Evolutionary conservation across 2,329 filamentous ascomycete genomes (phyloP).

Genomic region (Aquanectria penicillioides): DNA sequence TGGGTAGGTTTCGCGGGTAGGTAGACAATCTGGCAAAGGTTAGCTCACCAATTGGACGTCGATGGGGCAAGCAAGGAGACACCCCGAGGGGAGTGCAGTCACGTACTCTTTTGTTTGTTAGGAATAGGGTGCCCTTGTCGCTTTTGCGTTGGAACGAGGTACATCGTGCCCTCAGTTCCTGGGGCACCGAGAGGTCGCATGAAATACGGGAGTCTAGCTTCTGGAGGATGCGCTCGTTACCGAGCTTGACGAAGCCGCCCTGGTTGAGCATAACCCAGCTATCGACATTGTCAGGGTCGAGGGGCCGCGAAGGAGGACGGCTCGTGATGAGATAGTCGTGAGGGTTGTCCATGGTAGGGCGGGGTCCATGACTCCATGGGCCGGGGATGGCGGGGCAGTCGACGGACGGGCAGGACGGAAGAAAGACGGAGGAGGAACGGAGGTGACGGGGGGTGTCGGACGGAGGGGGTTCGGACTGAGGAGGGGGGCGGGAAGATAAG

Average conservation of each 20-base stretch:
- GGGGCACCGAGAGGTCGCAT: constrained; percentile 77
- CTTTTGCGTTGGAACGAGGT: constrained; percentile 76
- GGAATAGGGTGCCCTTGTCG: constrained; percentile 78
- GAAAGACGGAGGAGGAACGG: constrained; percentile 15
- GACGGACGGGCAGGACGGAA: constrained; percentile 33
- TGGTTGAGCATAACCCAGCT: constrained; percentile 94
- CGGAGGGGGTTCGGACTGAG: constrained; percentile 15
- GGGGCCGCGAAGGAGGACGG: constrained; percentile 45
- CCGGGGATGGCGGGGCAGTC: constrained; percentile 40
- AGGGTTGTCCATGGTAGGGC: constrained; percentile 53
- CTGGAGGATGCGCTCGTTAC: constrained; percentile 83
- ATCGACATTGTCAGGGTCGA: constrained; percentile 64
- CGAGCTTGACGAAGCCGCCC: constrained; percentile 82
- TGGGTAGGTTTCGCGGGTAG: constrained; percentile 77
- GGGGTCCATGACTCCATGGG: constrained; percentile 48
- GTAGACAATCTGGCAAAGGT: constrained; percentile 77
- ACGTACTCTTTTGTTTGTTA: constrained; percentile 84
- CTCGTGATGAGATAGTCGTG: constrained; percentile 53
- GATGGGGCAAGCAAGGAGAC: constrained; percentile 13
- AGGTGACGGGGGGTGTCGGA: constrained; percentile 13
- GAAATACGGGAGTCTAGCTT: constrained; percentile 82
- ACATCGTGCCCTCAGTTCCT: constrained; percentile 68
- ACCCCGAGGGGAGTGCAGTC: too few species aligned
- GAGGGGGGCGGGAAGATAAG: constrained; percentile 2
- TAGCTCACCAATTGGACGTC: constrained; percentile 3